Base-by-base conservation (phyloP, 1,284 basidiomycete genomes). In the Ganoderma leucocontextum region DNA sequence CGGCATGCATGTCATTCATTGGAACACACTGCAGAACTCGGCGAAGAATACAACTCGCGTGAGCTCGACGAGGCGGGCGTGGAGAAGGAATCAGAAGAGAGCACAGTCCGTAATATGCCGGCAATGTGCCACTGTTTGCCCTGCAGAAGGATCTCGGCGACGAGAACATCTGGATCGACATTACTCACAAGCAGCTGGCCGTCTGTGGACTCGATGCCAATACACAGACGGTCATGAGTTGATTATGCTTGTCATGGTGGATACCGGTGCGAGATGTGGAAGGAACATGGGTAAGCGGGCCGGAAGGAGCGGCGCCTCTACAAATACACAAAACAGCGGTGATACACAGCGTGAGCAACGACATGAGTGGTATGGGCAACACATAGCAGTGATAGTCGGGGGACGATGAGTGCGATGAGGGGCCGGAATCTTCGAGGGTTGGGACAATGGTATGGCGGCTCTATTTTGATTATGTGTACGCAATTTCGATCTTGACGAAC, bases 11-110 rank as follows among this genome's bases (percentile, higher is more conserved):
- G n/a, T n/a, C n/a, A n/a, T n/a, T n/a, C n/a, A n/a, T n/a, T n/a
- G n/a, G n/a, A n/a, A n/a, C n/a, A n/a, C n/a, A n/a, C 98, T 12
- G 91, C 98, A 2, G 98, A 99, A 77, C 90, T 99, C 12, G 97
- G 97, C 33, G 95, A 98, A 78, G 98, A 99, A 78, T 99, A 93
- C 79, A 88, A 84, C 63, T 77, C 87, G 75, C 86, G 92, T 13
- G 89, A 89, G 62, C 79, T 82, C 52, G 77, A 78, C n/a, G 70
- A 75, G 29, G 66, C 74, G 69, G 78, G 80, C 63, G 80, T 79
- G 22, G 81, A 80, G 49, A 75, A 74, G 44, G 65, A 71, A 35
- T 65, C 77, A 44, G 76, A 80, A 69, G 78, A 78, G 29, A 78
- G 79, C 42, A 74, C 72, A 12, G 71, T 78, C 49, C 75, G n/a